A percentile compares a stretch with the other conserved stretches of the same genome.
phyloP scores from a whole-genome alignment of 805 yeast species.

The Hanseniaspora jakobsenii region DNA sequence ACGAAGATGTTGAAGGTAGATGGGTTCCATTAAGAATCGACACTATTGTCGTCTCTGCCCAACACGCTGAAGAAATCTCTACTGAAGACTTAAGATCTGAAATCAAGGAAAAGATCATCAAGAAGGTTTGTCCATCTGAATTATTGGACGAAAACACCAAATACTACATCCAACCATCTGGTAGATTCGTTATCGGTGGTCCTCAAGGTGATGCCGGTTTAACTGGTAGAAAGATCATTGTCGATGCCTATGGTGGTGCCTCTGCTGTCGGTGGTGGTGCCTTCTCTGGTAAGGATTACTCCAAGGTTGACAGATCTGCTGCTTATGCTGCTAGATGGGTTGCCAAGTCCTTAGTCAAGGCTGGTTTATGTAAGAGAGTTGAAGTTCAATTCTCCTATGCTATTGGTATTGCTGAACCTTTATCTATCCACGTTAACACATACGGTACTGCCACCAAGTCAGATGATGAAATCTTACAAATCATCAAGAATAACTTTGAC shows the following conservation, averaged over 20 bases:
- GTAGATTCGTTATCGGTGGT: constrained; percentile 99
- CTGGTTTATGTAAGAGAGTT: constrained; percentile 93
- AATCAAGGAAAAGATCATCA: constrained; percentile 66
- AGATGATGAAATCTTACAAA: constrained; percentile 79
- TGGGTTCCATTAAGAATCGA: constrained; percentile 93
- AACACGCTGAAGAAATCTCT: constrained; percentile 91
- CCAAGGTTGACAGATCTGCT: constrained; percentile 99
- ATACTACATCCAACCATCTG: constrained; percentile 98
- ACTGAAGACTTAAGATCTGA: constrained; percentile 82
- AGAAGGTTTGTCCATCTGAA: constrained; percentile 83
- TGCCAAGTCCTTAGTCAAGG: constrained; percentile 92
- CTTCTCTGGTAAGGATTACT: constrained; percentile 98
- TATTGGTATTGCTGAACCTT: constrained; percentile 99
- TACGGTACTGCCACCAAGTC: constrained; percentile 93
- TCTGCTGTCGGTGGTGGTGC: constrained; percentile 99
- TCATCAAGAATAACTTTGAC: constrained; percentile 90
- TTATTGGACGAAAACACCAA: constrained; percentile 88
- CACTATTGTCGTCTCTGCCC: constrained; percentile 94
- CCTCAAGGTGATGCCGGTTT: constrained; percentile 99
- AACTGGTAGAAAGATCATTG: constrained; percentile 98
- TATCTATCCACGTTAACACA: constrained; percentile 92
- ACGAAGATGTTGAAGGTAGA: constrained; percentile 87
- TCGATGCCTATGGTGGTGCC: constrained; percentile 99
- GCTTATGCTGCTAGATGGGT: constrained; percentile 99
- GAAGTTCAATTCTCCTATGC: constrained; percentile 98